phyloP scores from a whole-genome alignment of 169 alveolate genomes.

The Plasmodium reichenowi region DNA sequence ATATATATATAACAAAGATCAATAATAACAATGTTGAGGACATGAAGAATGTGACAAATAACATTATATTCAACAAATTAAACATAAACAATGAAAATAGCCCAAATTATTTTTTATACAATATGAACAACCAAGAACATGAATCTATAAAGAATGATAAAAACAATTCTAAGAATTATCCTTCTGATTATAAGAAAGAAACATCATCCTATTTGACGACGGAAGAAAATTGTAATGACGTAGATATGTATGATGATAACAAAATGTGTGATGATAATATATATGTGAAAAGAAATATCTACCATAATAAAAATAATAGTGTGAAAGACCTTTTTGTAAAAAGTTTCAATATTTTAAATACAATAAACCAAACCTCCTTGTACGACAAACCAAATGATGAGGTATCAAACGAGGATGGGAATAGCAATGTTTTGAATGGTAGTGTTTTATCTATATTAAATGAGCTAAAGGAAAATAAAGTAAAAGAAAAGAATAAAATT shows the following conservation, averaged over 20 bases:
- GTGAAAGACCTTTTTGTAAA: conserved; percentile 23
- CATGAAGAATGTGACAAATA: neutral
- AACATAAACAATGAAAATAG: too few species aligned
- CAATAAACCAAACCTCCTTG: conserved; percentile 58
- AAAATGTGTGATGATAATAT: conserved; percentile 13
- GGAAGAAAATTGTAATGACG: too few species aligned
- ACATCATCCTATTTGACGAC: too few species aligned
- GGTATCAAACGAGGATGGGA: neutral
- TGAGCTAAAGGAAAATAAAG: conserved; percentile 28
- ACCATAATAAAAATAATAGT: conserved; percentile 30
- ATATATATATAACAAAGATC: neutral
- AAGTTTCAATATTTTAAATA: conserved; percentile 54
- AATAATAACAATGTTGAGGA: conserved; percentile 41
- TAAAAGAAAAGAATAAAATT: neutral
- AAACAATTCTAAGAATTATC: too few species aligned
- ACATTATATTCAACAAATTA: neutral
- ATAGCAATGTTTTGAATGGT: neutral
- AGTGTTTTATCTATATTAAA: conserved; percentile 23
- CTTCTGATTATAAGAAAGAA: too few species aligned
- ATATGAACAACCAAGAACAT: too few species aligned
- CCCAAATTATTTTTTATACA: too few species aligned
- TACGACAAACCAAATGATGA: conserved; percentile 6
- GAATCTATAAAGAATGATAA: too few species aligned
- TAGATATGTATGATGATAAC: too few species aligned
- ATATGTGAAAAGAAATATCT: conserved; percentile 47